Evolutionary conservation across 1,284 basidiomycete species (phyloP).

Genomic region (Microbotryum scabiosae): DNA sequence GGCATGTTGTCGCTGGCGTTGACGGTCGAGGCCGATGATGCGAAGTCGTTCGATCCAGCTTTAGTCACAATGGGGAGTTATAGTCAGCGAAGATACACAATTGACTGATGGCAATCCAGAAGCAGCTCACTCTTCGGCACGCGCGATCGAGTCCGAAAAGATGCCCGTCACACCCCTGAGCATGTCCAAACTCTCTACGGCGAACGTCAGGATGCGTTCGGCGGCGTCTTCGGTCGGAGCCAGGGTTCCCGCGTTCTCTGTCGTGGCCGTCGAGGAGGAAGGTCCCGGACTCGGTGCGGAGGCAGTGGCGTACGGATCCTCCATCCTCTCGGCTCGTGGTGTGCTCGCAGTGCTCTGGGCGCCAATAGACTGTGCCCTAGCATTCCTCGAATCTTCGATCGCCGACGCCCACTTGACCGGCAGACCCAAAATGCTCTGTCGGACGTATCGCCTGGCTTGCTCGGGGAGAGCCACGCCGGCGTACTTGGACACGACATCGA

Average conservation of each 20-base stretch:
- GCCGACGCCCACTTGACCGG: constrained; percentile 67
- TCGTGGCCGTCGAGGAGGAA: not conserved
- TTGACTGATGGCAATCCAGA: not conserved
- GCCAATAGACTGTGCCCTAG: not conserved
- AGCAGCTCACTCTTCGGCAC: constrained; percentile 67
- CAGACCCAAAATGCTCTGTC: constrained; percentile 69
- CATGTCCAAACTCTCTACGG: constrained; percentile 85
- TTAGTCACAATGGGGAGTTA: constrained; percentile 3
- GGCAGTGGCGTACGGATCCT: not conserved
- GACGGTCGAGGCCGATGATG: constrained; percentile 62
- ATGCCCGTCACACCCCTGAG: constrained; percentile 75
- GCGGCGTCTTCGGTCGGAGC: constrained; percentile 59
- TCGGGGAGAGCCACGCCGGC: constrained; percentile 76
- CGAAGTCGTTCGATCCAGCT: constrained; percentile 73
- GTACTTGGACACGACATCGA: constrained; percentile 77
- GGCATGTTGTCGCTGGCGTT: constrained; percentile 31
- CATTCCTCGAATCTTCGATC: constrained; percentile 19
- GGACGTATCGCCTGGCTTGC: constrained; percentile 64
- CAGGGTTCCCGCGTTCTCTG: constrained; percentile 9
- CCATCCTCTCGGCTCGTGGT: constrained; percentile 20
- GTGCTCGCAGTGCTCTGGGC: constrained; percentile 18
- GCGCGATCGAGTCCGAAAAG: constrained; percentile 75
- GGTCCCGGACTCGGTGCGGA: not conserved
- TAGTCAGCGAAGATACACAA: not conserved
- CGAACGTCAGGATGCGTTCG: constrained; percentile 69